Conservation (phyloP, 371 early-diverging fungal species). For the Mucor saturninus region DNA sequence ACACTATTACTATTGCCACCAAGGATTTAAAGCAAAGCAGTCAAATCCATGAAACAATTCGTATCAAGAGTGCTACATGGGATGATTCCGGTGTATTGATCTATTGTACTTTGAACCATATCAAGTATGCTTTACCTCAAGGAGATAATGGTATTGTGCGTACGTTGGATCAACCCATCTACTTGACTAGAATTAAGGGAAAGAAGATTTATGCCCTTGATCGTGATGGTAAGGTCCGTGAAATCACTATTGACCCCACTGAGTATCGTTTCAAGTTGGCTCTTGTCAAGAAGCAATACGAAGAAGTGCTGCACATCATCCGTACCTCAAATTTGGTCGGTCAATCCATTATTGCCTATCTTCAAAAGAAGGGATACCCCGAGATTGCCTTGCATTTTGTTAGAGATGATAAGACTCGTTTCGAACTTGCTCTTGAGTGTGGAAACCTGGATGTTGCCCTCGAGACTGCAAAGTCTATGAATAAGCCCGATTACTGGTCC, state of each 20-base stretch:
- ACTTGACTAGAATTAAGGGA: constrained; percentile 86
- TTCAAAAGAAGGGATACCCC: constrained; percentile 98
- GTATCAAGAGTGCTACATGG: constrained; percentile 97
- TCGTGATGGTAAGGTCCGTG: constrained; percentile 84
- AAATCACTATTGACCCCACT: constrained; percentile 92
- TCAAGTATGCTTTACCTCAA: constrained; percentile 96
- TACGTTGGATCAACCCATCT: constrained; percentile 94
- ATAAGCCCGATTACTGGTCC: constrained; percentile 87
- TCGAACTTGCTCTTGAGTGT: constrained; percentile 96
- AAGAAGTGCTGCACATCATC: constrained; percentile 93
- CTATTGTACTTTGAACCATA: constrained; percentile 98
- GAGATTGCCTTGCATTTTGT: constrained; percentile 99
- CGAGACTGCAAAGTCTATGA: constrained; percentile 88
- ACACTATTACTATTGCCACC: constrained; percentile 87
- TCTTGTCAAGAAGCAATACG: constrained; percentile 86
- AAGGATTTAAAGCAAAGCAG: constrained; percentile 85
- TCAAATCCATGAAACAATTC: constrained; percentile 94
- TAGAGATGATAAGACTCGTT: constrained; percentile 91
- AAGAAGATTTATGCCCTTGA: constrained; percentile 85
- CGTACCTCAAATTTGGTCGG: constrained; percentile 96
- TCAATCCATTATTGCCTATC: constrained; percentile 96
- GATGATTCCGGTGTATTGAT: constrained; percentile 92
- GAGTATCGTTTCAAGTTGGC: constrained; percentile 98
- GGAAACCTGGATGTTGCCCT: constrained; percentile 93
- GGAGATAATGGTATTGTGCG: constrained; percentile 97